These are phyloP conservation scores for Candida michaelii DNA, from an alignment of 805 yeast genomes.

Conservation along the genomic window DNA sequence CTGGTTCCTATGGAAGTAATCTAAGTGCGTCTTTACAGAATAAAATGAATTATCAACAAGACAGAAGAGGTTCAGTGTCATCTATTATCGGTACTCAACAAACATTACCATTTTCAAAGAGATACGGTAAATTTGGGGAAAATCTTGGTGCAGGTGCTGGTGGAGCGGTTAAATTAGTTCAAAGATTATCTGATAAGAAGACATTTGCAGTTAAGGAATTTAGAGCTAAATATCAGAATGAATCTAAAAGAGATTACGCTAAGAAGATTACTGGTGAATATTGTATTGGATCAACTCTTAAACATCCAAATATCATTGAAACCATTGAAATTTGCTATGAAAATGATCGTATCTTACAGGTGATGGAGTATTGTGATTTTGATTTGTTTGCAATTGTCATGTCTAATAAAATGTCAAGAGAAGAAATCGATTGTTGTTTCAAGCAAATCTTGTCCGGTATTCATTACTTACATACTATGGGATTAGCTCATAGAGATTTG, in stretches of 20 bases:
- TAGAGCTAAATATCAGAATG: constrained; percentile 68
- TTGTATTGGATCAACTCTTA: constrained; percentile 79
- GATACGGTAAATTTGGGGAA: constrained; percentile 74
- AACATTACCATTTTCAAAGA: constrained; percentile 36
- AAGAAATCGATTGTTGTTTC: constrained; percentile 78
- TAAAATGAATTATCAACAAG: constrained; percentile 29
- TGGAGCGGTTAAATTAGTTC: constrained; percentile 74
- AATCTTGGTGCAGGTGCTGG: constrained; percentile 86
- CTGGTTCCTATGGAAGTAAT: neutral
- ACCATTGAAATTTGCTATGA: constrained; percentile 73
- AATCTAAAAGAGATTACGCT: constrained; percentile 73
- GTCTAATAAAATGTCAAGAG: constrained; percentile 80
- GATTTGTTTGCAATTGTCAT: constrained; percentile 86
- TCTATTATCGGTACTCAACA: constrained; percentile 24
- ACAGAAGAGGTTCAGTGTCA: constrained; percentile 38
- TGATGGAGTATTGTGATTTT: constrained; percentile 91
- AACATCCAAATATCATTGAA: constrained; percentile 78
- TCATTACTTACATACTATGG: constrained; percentile 69
- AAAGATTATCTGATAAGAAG: constrained; percentile 65
- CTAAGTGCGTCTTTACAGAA: constrained; percentile 22
- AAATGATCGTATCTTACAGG: constrained; percentile 75
- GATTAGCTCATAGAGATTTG: constrained; percentile 80
- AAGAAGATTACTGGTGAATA: constrained; percentile 87
- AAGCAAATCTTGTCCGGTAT: constrained; percentile 76
- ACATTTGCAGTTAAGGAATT: constrained; percentile 85